Conservation (phyloP, 208 protist genomes). For the Strigomonas culicis region DNA sequence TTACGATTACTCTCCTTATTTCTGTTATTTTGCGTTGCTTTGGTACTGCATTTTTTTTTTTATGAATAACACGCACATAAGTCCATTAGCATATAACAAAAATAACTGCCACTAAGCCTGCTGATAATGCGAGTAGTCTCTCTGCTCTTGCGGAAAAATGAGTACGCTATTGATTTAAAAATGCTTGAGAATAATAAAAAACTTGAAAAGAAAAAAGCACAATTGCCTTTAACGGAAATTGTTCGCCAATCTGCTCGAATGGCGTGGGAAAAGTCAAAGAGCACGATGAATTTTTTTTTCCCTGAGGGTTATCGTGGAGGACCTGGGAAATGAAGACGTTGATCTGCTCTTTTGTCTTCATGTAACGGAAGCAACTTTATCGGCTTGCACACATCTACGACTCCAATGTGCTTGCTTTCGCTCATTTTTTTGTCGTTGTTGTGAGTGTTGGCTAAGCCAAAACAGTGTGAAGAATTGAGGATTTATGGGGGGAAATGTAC, state of each 20-base stretch:
- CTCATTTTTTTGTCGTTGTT: background rate
- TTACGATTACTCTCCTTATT: no score
- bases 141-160: background rate
- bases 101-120: background rate
- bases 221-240: background rate
- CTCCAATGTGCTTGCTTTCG: constrained; percentile 14
- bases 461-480: no score
- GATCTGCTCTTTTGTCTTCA: constrained; percentile 86
- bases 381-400: background rate
- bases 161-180: constrained; percentile 4
- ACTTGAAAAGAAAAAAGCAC: background rate
- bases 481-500: no score
- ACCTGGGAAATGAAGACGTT: background rate
- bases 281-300: constrained; percentile 4
- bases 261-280: constrained; percentile 4
- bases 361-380: constrained; percentile 91
- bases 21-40: background rate
- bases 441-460: no score
- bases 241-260: background rate
- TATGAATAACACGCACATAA: background rate
- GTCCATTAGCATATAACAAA: background rate
- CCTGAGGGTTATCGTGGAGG: constrained; percentile 9
- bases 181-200: background rate
- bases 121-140: background rate
- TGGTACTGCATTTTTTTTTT: background rate